Percentiles rank a stretch among this genome's conserved stretches.
These are phyloP conservation scores for Auricularia sp. DNA, from an alignment of 768 basidiomycete genomes.

Conservation along the genomic window DNA sequence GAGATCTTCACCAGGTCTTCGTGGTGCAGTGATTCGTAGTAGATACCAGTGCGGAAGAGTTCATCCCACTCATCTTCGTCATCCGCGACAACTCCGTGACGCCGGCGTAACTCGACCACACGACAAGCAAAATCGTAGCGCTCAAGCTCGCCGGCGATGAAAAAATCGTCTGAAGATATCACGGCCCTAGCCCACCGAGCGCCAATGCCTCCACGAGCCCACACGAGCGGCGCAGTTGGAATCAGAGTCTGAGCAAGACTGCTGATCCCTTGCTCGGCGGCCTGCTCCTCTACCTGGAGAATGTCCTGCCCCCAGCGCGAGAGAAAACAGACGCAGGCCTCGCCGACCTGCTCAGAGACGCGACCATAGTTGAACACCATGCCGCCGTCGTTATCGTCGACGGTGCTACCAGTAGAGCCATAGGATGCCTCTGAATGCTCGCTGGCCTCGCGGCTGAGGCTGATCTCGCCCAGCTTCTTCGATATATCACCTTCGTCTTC, in stretches of 20 bases:
- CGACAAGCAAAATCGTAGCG: slow-evolving; percentile 69
- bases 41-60: slow-evolving; percentile 69
- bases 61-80: slow-evolving; percentile 64
- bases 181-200: slow-evolving; percentile 66
- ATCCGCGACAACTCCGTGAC: slow-evolving; percentile 35
- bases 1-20: slow-evolving; percentile 73
- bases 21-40: slow-evolving; percentile 77
- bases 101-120: slow-evolving; percentile 65
- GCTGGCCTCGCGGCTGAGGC: not conserved
- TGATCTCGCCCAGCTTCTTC: not conserved
- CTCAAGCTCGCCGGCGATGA: slow-evolving; percentile 66
- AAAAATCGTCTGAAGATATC: slow-evolving; percentile 69
- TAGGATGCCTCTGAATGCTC: not conserved
- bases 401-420: not conserved
- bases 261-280: not conserved
- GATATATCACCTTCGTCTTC: slow-evolving; percentile 7
- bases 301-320: slow-evolving; percentile 78
- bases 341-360: slow-evolving; percentile 86
- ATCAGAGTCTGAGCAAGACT: slow-evolving; percentile 11
- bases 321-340: slow-evolving; percentile 82
- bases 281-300: slow-evolving; percentile 49
- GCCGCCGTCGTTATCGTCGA: slow-evolving; percentile 21
- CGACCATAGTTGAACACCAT: slow-evolving; percentile 63
- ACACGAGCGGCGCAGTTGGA: slow-evolving; percentile 41
- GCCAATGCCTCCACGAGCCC: slow-evolving; percentile 65